These are phyloP conservation scores for Arthrobotrys musiformis DNA, from an alignment of 2,329 filamentous ascomycete species.

Conservation along the genomic window DNA sequence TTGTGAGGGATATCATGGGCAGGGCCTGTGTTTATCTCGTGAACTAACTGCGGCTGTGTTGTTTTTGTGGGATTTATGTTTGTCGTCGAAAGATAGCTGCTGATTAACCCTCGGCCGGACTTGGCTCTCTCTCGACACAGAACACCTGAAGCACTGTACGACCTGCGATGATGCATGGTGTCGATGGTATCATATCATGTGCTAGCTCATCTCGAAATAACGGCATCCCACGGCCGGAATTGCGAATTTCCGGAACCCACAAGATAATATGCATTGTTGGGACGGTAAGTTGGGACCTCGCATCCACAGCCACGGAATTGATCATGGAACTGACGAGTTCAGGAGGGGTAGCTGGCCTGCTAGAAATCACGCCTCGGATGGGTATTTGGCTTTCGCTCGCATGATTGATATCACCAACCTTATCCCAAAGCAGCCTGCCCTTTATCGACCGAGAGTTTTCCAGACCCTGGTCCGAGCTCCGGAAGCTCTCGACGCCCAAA, in stretches of 20 bases:
- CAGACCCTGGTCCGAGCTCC: slow-evolving; percentile 10
- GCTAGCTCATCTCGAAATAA: background rate
- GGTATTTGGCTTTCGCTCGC: background rate
- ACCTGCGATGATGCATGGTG: background rate
- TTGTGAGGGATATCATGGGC: no score
- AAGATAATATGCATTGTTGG: no score
- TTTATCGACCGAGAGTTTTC: slow-evolving; percentile 19
- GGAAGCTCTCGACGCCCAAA: background rate
- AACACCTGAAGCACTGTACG: background rate
- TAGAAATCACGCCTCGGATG: background rate
- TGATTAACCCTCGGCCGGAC: background rate
- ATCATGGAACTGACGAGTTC: background rate
- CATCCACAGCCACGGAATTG: background rate
- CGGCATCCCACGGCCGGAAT: background rate
- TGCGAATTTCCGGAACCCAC: background rate
- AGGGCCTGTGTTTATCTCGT: no score
- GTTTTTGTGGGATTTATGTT: slow-evolving; percentile 9
- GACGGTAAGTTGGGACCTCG: no score
- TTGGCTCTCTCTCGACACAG: background rate
- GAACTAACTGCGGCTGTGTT: no score
- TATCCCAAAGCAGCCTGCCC: background rate
- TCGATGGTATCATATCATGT: background rate
- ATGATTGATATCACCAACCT: background rate
- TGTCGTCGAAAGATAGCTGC: no score
- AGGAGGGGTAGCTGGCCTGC: background rate